Percentiles rank a stretch among this genome's conserved stretches.
Evolutionary conservation across 2,329 filamentous ascomycete genomes (phyloP).

Genomic region (Bipolaris cookei): DNA sequence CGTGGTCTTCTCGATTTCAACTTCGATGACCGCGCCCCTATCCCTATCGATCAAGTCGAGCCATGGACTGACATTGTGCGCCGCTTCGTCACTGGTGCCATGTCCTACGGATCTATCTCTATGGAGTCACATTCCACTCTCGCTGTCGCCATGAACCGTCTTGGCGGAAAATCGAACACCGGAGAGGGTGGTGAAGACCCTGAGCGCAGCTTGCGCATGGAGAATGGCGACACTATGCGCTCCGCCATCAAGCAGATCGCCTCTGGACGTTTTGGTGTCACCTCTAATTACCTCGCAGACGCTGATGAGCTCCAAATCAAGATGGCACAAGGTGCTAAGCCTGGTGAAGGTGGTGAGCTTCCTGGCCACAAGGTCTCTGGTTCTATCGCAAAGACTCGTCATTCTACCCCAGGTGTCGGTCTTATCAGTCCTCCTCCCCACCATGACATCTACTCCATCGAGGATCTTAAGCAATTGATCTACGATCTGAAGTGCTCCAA

Average conservation of each 20-base stretch:
- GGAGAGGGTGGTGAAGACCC: constrained; percentile 96
- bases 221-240: constrained; percentile 95
- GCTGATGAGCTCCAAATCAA: constrained; percentile 98
- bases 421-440: constrained; percentile 95
- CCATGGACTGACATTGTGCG: constrained; percentile 98
- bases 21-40: constrained; percentile 82
- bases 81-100: constrained; percentile 94
- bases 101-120: constrained; percentile 98
- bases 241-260: constrained; percentile 98
- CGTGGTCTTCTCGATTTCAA: constrained; percentile 95
- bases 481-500: constrained; percentile 98
- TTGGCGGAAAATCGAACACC: constrained; percentile 96
- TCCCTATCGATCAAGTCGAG: constrained; percentile 96
- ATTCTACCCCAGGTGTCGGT: constrained; percentile 95
- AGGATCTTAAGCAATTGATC: constrained; percentile 96
- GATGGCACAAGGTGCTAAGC: constrained; percentile 98
- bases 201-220: constrained; percentile 82
- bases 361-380: constrained; percentile 96
- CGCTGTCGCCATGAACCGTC: constrained; percentile 93
- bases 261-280: constrained; percentile 94
- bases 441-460: constrained; percentile 98
- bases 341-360: constrained; percentile 95
- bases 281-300: constrained; percentile 91
- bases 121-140: constrained; percentile 98
- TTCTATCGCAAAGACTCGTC: constrained; percentile 90